Conservation (phyloP, 768 basidiomycete species). For the Clitopilus hobsonii region DNA sequence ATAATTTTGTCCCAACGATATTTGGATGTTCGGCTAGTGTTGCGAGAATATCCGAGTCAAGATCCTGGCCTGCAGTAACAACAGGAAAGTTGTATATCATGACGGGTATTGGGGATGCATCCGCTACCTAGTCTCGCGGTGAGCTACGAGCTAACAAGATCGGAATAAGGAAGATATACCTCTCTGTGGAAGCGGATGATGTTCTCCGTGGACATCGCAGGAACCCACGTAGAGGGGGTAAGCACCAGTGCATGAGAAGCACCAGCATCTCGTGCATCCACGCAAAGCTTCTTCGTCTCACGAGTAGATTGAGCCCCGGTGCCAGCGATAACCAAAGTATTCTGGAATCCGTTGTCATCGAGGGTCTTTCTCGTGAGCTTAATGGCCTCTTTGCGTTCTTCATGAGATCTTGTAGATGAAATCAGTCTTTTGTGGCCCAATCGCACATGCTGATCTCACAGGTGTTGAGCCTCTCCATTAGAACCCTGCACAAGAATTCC, state of each 20-base stretch:
- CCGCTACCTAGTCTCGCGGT: constrained; percentile 48
- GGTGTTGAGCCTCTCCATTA: constrained; percentile 74
- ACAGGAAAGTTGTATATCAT: constrained; percentile 87
- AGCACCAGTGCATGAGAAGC: constrained; percentile 74
- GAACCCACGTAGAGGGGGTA: constrained; percentile 70
- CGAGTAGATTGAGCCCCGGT: constrained; percentile 79
- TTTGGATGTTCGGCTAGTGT: constrained; percentile 73
- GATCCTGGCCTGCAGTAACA: constrained; percentile 77
- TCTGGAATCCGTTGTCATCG: constrained; percentile 63
- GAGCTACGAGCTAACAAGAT: constrained; percentile 5
- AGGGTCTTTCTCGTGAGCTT: constrained; percentile 64
- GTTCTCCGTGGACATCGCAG: constrained; percentile 57
- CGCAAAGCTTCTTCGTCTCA: constrained; percentile 65
- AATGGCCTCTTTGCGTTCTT: constrained; percentile 64
- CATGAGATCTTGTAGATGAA: constrained; percentile 41
- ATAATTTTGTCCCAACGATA: constrained; percentile 82
- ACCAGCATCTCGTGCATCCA: constrained; percentile 77
- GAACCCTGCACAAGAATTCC: constrained; percentile 72
- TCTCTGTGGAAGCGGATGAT: constrained; percentile 65
- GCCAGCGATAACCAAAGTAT: constrained; percentile 73
- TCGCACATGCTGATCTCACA: constrained; percentile 24
- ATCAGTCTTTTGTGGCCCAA: neutral
- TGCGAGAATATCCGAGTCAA: constrained; percentile 75
- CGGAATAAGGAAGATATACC: constrained; percentile 26
- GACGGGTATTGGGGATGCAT: constrained; percentile 61